Conservation (phyloP, 495 filamentous ascomycete species). For the Beverwykella pulmonaria region DNA sequence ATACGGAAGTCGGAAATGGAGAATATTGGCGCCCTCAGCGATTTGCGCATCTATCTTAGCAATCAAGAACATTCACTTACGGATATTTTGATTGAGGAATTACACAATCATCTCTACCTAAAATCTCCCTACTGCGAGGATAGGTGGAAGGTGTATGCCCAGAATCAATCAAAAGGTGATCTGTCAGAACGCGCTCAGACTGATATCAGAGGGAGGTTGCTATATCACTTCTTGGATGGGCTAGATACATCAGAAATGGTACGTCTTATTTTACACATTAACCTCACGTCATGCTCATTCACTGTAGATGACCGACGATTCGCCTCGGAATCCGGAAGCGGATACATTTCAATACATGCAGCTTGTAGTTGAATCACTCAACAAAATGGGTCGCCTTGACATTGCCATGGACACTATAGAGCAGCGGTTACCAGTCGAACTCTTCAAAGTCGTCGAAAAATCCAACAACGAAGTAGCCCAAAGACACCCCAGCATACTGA, state of each 20-base stretch:
- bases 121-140: conserved; percentile 96
- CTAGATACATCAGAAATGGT: conserved; percentile 65
- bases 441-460: conserved; percentile 91
- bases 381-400: conserved; percentile 82
- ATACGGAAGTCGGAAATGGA: conserved; percentile 88
- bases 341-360: conserved; percentile 93
- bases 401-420: conserved; percentile 86
- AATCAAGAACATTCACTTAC: conserved; percentile 89
- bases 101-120: conserved; percentile 95
- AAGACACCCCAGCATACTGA: conserved; percentile 74
- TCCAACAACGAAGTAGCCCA: conserved; percentile 92
- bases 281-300: conserved; percentile 9
- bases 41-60: conserved; percentile 81
- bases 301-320: conserved; percentile 75
- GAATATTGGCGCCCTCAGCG: conserved; percentile 83
- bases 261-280: conserved; percentile 7
- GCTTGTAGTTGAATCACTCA: conserved; percentile 82
- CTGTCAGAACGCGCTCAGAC: conserved; percentile 21
- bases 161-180: conserved; percentile 35
- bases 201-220: conserved; percentile 58
- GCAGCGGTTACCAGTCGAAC: conserved; percentile 88
- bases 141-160: conserved; percentile 76
- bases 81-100: conserved; percentile 92
- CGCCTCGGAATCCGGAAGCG: conserved; percentile 87
- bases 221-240: conserved; percentile 78